These are phyloP conservation scores for Symmetrospora coprosmae DNA, from an alignment of 768 basidiomycete genomes.

Conservation along the genomic window DNA sequence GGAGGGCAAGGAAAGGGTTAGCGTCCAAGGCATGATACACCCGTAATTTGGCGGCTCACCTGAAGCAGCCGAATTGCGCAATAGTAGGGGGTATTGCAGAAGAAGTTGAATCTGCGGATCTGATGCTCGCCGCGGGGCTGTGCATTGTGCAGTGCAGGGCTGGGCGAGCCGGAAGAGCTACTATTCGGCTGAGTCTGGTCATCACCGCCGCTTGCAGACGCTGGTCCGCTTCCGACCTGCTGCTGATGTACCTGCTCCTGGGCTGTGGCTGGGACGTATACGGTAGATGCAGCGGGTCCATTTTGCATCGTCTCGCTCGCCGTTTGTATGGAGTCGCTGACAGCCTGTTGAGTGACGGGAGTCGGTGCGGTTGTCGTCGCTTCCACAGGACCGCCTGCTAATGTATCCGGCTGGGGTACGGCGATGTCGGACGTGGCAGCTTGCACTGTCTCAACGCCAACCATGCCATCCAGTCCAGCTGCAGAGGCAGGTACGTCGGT, in stretches of 20 bases:
- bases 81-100: slow-evolving; percentile 85
- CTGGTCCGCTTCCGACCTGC: not conserved
- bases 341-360: not conserved
- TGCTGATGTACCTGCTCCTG: not conserved
- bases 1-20: slow-evolving; percentile 19
- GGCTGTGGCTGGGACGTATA: not conserved
- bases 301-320: not conserved
- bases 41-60: slow-evolving; percentile 53
- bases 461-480: slow-evolving; percentile 19
- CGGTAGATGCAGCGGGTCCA: not conserved
- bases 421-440: no score
- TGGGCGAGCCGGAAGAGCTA: not conserved
- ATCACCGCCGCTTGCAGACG: no score
- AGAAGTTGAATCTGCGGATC: slow-evolving; percentile 44
- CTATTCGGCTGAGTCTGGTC: no score
- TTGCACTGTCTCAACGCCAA: slow-evolving; percentile 20
- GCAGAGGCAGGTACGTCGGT: slow-evolving; percentile 21
- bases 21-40: no score
- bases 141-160: not conserved
- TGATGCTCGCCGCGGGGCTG: slow-evolving; percentile 5
- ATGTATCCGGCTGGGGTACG: no score
- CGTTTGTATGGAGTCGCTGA: not conserved
- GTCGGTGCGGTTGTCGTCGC: no score
- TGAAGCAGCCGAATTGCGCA: slow-evolving; percentile 74
- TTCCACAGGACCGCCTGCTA: no score